A percentile compares a stretch with the other conserved stretches of the same genome.
These are phyloP conservation scores for Cinnamomum chago DNA, from an alignment of 164 flowering plant species.

Conservation along the genomic window DNA sequence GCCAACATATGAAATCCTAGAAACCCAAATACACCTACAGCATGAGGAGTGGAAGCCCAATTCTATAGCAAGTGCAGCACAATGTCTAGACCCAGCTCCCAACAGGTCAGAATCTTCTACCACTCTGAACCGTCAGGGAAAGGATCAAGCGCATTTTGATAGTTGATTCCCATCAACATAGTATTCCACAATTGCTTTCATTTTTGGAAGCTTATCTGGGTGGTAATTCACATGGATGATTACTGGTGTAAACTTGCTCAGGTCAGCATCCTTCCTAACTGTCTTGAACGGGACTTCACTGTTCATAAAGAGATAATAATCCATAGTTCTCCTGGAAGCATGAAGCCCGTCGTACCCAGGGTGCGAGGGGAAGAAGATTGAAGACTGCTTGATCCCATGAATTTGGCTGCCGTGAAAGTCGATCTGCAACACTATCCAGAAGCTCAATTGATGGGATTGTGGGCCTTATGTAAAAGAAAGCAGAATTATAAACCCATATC, in stretches of 20 bases:
- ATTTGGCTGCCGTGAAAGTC: conserved; percentile 39
- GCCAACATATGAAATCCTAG: too few species aligned
- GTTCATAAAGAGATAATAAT: conserved; percentile 82
- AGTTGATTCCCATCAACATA: conserved; percentile 78
- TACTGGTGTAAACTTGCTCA: conserved; percentile 76
- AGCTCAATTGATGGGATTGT: conserved; percentile 92
- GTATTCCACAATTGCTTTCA: conserved; percentile 81
- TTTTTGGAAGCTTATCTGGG: conserved; percentile 81
- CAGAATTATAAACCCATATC: conserved; percentile 93
- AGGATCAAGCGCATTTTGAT: conserved; percentile 66
- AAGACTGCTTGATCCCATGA: conserved; percentile 97
- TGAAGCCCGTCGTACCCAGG: conserved; percentile 90
- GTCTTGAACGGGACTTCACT: conserved; percentile 91
- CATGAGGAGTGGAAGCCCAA: background rate
- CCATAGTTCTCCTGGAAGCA: conserved; percentile 87
- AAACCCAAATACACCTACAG: too few species aligned
- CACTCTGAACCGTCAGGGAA: conserved; percentile 86
- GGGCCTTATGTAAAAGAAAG: conserved; percentile 87
- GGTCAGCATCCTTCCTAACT: conserved; percentile 64
- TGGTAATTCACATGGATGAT: conserved; percentile 88
- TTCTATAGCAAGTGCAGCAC: background rate
- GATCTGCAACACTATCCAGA: conserved; percentile 75
- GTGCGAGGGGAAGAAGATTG: conserved; percentile 84
- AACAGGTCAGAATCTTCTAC: conserved; percentile 15
- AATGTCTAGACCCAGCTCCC: background rate